Conservation (phyloP, 805 yeast genomes). For the Kodamaea laetipori region DNA sequence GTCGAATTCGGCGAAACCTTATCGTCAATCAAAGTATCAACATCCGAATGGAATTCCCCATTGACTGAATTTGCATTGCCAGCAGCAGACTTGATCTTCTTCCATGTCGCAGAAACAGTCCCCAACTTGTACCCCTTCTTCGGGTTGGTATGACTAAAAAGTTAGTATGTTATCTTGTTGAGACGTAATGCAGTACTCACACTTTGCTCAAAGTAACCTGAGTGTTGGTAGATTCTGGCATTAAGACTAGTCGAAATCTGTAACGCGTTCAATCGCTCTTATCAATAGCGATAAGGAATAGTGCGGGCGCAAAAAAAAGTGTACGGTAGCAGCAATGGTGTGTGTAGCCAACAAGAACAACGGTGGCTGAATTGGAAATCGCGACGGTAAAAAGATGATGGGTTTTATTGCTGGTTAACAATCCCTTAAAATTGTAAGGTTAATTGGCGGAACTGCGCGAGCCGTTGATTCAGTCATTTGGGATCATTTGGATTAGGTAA, state of each 20-base stretch:
- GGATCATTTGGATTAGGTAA: not conserved
- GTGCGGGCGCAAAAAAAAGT: not conserved
- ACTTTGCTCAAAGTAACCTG: conserved; percentile 27
- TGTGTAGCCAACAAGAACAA: too few relatives aligned
- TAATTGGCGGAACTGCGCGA: conserved; percentile 8
- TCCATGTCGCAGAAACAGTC: conserved; percentile 45
- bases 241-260: too few relatives aligned
- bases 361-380: too few relatives aligned
- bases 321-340: too few relatives aligned
- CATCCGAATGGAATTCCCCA: not conserved
- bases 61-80: not conserved
- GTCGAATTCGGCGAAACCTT: too few relatives aligned
- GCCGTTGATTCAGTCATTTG: not conserved
- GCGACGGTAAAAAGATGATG: too few relatives aligned
- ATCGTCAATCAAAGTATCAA: too few relatives aligned
- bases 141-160: conserved; percentile 31
- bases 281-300: not conserved
- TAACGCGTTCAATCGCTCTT: not conserved
- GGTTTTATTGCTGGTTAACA: too few relatives aligned
- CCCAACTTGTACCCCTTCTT: conserved; percentile 41
- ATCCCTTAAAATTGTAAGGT: not conserved
- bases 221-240: conserved; percentile 20
- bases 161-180: conserved; percentile 15
- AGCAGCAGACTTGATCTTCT: conserved; percentile 37
- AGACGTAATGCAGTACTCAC: conserved; percentile 16